These are phyloP conservation scores for Ceratocystis destructans DNA, from an alignment of 2,329 filamentous ascomycete species.

Conservation along the genomic window DNA sequence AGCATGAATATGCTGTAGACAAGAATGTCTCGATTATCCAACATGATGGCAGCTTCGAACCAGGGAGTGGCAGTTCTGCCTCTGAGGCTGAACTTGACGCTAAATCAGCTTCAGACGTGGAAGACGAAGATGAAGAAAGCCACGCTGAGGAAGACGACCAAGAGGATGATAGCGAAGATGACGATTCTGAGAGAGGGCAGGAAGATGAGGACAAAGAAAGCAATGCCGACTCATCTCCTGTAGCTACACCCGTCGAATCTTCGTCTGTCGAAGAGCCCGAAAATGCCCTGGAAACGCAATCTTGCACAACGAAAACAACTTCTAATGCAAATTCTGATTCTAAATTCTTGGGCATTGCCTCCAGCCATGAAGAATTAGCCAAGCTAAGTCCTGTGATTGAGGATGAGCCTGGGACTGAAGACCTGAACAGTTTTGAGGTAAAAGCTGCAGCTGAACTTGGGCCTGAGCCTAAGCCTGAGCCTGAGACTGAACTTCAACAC, in stretches of 20 bases:
- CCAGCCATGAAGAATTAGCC: neutral
- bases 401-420: neutral
- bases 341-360: neutral
- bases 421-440: neutral
- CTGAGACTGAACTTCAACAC: neutral
- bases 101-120: neutral
- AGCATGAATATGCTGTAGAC: constrained; percentile 7
- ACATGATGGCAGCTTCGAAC: neutral
- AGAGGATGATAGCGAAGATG: neutral
- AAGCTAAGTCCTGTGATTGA: neutral
- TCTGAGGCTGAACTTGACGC: neutral
- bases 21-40: constrained; percentile 13
- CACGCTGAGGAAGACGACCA: neutral
- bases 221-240: neutral
- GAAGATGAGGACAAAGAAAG: neutral
- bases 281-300: neutral
- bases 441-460: neutral
- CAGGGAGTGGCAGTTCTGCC: neutral
- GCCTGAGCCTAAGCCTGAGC: neutral
- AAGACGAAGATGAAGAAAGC: neutral
- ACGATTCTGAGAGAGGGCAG: neutral
- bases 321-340: neutral
- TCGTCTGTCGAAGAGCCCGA: neutral
- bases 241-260: neutral
- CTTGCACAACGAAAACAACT: neutral